Evolutionary conservation across 2,329 filamentous ascomycete species (phyloP), one percentile per base, ranked within the genome.

Genomic region (Metarhizium album): DNA sequence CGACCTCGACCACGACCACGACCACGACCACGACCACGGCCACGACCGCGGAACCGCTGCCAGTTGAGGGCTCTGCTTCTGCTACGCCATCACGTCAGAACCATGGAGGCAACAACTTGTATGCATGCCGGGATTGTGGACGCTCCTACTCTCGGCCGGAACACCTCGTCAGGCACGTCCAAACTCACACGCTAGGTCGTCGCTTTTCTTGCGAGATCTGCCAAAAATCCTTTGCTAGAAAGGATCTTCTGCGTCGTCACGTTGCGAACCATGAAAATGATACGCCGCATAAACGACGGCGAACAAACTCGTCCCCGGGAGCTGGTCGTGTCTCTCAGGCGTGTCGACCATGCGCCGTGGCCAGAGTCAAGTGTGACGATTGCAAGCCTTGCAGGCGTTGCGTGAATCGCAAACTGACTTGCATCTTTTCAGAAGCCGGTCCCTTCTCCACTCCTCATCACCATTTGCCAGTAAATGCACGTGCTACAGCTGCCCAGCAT

Each of bases 351-450:
- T 79, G 76, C 54, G 75, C 76, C 3, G 60, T 69, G 18, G 75
- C 76, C 11, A 67, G 76, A 20, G 74, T 79, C 43, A 79, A 78
- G 56, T 79, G 76, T 53, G 74, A 78, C 53, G 76, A 79, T 51
- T 59, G 66, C 22, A 79, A 79, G 61, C 76, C 76, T 31, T 79
- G 76, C 58, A 69, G 70, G 18, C 70, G 75, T 29, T 79, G 76
- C 55, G 64, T 70, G 47, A 71, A 65, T 49, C 70, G 75, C 27
- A 71, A 72, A 42, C 54, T 78, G 48, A 60, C 57, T 14, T 79
- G 76, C 61, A 70, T 66, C 24, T 62, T 62, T 16, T 59, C 64
- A 11, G 67, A 68, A 48, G 59, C 65, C 14, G 66, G 65, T 11
- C 69, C 70, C 16, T 65, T 68, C 6, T 67, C 71, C 7, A 67